Conservation (phyloP, 176 grass and related monocot genomes). For the barley (Hordeum vulgare) region MorexV3_pseudomolecules_assembly NC_058518.1:515892445-515892944, state of each 20-base stretch:
- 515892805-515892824: neutral
- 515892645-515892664: slow-evolving; percentile 65
- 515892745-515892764: neutral
- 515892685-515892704: slow-evolving; percentile 71
- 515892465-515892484: too few species aligned
- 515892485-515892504: too few species aligned
- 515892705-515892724: slow-evolving; percentile 15
- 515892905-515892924: slow-evolving; percentile 82
- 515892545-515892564: too few species aligned
- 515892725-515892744: neutral
- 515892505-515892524: too few species aligned
- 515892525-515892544: too few species aligned
- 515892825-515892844: slow-evolving; percentile 9
- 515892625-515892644: slow-evolving; percentile 14
- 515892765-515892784: slow-evolving; percentile 62
- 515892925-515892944: slow-evolving; percentile 83
- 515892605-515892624: neutral
- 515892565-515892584: too few species aligned
- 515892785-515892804: neutral
- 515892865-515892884: slow-evolving; percentile 50
- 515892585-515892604: neutral
- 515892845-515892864: slow-evolving; percentile 31
- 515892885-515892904: slow-evolving; percentile 67
- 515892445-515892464: too few species aligned
- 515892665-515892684: slow-evolving; percentile 27